These are phyloP conservation scores for Simplicillium sp. DNA, from an alignment of 2,329 filamentous ascomycete genomes.

Conservation along the genomic window DNA sequence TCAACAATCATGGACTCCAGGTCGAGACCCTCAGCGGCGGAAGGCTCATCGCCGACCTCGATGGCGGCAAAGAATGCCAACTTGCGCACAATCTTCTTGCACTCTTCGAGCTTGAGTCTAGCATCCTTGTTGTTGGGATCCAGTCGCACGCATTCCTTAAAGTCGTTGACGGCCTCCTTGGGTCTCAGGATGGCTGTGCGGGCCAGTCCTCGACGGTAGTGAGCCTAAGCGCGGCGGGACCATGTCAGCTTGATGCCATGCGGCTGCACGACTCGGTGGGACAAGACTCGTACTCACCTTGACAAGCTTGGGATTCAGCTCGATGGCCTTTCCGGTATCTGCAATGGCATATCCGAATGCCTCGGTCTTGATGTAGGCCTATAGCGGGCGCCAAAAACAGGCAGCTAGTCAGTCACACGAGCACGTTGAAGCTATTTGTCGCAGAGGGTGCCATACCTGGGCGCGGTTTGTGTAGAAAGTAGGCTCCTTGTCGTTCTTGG, in stretches of 20 bases:
- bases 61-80: slow-evolving; percentile 92
- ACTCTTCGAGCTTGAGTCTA: slow-evolving; percentile 82
- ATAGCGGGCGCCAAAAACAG: slow-evolving; percentile 4
- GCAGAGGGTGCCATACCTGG: slow-evolving; percentile 42
- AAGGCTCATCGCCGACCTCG: slow-evolving; percentile 84
- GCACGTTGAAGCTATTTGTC: slow-evolving; percentile 12
- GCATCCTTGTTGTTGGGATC: slow-evolving; percentile 85
- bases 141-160: slow-evolving; percentile 80
- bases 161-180: slow-evolving; percentile 82
- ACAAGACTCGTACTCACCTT: slow-evolving; percentile 51
- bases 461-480: slow-evolving; percentile 92
- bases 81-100: slow-evolving; percentile 88
- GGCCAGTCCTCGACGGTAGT: slow-evolving; percentile 86
- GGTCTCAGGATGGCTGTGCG: slow-evolving; percentile 86
- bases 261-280: slow-evolving; percentile 1
- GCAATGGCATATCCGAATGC: slow-evolving; percentile 87
- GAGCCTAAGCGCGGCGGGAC: slow-evolving; percentile 52
- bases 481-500: slow-evolving; percentile 70
- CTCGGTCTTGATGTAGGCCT: slow-evolving; percentile 94
- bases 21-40: slow-evolving; percentile 83
- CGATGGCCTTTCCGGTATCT: slow-evolving; percentile 85
- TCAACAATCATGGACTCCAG: slow-evolving; percentile 79
- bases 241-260: not conserved
- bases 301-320: slow-evolving; percentile 76
- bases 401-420: slow-evolving; percentile 36